Evolutionary conservation across 1,284 basidiomycete species (phyloP).

Genomic region (Trichosporon ovoides): DNA sequence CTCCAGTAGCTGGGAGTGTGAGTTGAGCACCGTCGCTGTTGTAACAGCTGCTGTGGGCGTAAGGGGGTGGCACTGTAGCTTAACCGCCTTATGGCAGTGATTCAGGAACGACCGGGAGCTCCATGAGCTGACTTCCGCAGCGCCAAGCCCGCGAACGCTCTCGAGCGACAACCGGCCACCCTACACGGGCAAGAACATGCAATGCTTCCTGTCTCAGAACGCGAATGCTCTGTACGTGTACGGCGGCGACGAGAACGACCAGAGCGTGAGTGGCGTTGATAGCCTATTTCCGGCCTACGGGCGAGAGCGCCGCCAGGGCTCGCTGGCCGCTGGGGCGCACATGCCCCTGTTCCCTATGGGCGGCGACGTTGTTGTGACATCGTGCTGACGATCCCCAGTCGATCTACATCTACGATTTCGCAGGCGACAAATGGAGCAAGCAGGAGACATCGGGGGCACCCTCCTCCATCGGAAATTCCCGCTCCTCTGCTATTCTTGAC

Average conservation of each 20-base stretch:
- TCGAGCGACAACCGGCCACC: slow-evolving; percentile 43
- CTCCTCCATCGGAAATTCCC: slow-evolving; percentile 33
- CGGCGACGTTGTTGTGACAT: too few species aligned
- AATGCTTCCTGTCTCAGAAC: slow-evolving; percentile 47
- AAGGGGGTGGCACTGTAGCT: too few species aligned
- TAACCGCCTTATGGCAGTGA: not conserved
- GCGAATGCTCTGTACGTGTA: slow-evolving; percentile 65
- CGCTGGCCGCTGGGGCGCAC: too few species aligned
- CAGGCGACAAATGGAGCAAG: slow-evolving; percentile 43
- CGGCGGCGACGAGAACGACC: slow-evolving; percentile 63
- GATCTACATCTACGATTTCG: slow-evolving; percentile 49
- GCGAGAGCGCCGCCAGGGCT: not conserved
- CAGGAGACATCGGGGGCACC: slow-evolving; percentile 43
- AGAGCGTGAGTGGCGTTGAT: slow-evolving; percentile 48
- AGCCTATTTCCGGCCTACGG: not conserved
- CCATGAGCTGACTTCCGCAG: slow-evolving; percentile 17
- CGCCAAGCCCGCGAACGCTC: slow-evolving; percentile 31
- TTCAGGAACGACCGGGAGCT: not conserved
- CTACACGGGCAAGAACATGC: slow-evolving; percentile 46
- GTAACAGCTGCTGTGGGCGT: not conserved
- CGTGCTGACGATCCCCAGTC: slow-evolving; percentile 11
- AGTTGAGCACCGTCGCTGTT: slow-evolving; percentile 30
- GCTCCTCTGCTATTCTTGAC: slow-evolving; percentile 62
- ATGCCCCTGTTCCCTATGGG: too few species aligned
- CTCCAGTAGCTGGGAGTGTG: slow-evolving; percentile 41